Evolutionary conservation across 768 basidiomycete genomes (phyloP), one percentile per base, ranked within the genome.

Genomic region (Agaricus blazei): DNA sequence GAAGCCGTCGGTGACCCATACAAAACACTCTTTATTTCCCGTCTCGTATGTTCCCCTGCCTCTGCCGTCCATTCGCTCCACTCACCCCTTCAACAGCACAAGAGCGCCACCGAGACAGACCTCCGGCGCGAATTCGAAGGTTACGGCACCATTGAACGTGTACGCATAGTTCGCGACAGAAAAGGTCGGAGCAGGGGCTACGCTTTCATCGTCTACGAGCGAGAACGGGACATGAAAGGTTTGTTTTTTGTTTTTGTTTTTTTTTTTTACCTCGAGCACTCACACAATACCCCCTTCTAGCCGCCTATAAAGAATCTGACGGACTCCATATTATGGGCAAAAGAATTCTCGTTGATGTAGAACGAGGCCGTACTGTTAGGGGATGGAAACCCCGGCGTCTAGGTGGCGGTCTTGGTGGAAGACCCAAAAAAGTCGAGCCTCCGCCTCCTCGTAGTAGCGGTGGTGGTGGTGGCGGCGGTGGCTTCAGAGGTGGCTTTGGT

Each of bases 211-310:
- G 94, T 99, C 15, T 99, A 93, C 62, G 97, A 99, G 68, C 84
- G 97, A 29, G 97, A 98, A 73, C 84, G 95, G 56, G 97, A 99
- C 68, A 99, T 99, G 97, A 98, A 98, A 83, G 95, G 95, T 95
- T 68, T 45, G 55, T 67, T 60, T 60, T 38, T 44, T 50, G 19
- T 31, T 57, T 57, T 24, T 23, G 47, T 52, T 49, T 55, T 37
- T 45, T 11, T 5, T 54, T 51, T 56, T 56, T 52, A 54, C 54
- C 51, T 48, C 46, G 14, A 53, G 63, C 49, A 58, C 38, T 62
- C 59, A 53, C 56, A 56, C 48, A 49, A 61, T 44, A 61, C 61
- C 64, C 48, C 24, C 60, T 54, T 54, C 41, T 60, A 90, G 88
- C 88, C 60, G 97, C 96, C 12, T 99, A 98, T 81, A 98, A 98